Percentiles rank a stretch among this genome's conserved stretches.
These are phyloP conservation scores for Microsporum ferrugineum DNA, from an alignment of 2,329 filamentous ascomycete genomes.

Conservation along the genomic window DNA sequence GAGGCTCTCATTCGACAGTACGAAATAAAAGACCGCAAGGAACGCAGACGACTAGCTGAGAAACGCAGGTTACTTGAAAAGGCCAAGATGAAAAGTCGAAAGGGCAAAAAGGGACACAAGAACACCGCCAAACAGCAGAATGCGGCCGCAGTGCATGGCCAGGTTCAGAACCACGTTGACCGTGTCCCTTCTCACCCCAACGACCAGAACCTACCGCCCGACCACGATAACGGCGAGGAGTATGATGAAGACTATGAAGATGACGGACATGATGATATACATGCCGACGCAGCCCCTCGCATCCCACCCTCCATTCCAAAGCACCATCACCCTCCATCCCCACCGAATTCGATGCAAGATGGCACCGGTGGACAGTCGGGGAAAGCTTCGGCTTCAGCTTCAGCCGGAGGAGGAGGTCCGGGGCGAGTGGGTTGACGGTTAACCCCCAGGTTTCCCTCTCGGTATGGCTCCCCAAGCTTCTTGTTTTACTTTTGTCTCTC, in stretches of 20 bases:
- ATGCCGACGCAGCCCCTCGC: conserved; percentile 26
- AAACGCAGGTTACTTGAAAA: conserved; percentile 77
- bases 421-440: conserved; percentile 13
- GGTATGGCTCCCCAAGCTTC: not conserved
- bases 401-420: conserved; percentile 21
- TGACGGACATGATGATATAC: conserved; percentile 40
- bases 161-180: not conserved
- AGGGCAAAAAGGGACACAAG: conserved; percentile 74
- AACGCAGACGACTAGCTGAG: conserved; percentile 74
- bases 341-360: not conserved
- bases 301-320: conserved; percentile 46
- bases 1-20: conserved; percentile 78
- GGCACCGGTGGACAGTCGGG: conserved; percentile 10
- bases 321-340: not conserved
- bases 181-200: not conserved
- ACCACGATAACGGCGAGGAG: conserved; percentile 17
- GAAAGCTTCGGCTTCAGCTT: conserved; percentile 19
- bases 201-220: not conserved
- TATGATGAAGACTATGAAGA: conserved; percentile 41
- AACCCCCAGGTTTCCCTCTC: conserved; percentile 3
- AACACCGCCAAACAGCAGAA: conserved; percentile 40
- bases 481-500: not conserved
- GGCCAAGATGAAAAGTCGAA: conserved; percentile 84
- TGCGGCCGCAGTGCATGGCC: not conserved
- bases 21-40: conserved; percentile 83